phyloP scores from a whole-genome alignment of 441 rosid species.

The Biscutella laevigata region DNA sequence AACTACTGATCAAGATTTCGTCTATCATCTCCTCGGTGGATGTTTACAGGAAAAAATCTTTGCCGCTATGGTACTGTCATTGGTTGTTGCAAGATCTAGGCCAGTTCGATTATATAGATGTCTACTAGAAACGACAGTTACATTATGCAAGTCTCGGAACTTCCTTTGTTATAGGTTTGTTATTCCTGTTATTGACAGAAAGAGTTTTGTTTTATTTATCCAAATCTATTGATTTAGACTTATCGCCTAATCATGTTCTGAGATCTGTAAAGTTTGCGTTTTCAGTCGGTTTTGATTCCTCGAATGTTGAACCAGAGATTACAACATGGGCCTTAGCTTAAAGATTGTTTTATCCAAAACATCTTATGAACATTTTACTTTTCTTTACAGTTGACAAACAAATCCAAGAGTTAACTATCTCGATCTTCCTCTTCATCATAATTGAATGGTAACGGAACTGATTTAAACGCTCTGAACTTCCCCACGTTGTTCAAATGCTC shows the following conservation, averaged over 20 bases:
- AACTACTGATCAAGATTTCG: slow-evolving; percentile 5
- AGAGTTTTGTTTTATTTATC: too few species aligned
- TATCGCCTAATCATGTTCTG: too few species aligned
- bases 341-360: not conserved
- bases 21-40: slow-evolving; percentile 3
- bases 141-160: too few species aligned
- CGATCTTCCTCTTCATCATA: slow-evolving; percentile 21
- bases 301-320: not conserved
- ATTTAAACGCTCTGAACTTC: slow-evolving; percentile 30
- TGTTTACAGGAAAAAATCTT: slow-evolving; percentile 1
- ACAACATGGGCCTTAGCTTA: not conserved
- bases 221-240: too few species aligned
- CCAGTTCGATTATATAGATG: too few species aligned
- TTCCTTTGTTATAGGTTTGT: too few species aligned
- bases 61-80: not conserved
- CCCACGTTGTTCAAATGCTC: slow-evolving; percentile 35
- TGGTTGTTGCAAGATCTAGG: slow-evolving; percentile 11
- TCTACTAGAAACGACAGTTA: too few species aligned
- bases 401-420: slow-evolving; percentile 20
- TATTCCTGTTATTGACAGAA: too few species aligned
- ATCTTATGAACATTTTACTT: not conserved
- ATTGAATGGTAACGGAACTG: slow-evolving; percentile 32
- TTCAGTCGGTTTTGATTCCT: not conserved
- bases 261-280: too few species aligned
- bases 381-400: not conserved